phyloP scores from a whole-genome alignment of 2,329 filamentous ascomycete genomes.

The Colletotrichum phormii region DNA sequence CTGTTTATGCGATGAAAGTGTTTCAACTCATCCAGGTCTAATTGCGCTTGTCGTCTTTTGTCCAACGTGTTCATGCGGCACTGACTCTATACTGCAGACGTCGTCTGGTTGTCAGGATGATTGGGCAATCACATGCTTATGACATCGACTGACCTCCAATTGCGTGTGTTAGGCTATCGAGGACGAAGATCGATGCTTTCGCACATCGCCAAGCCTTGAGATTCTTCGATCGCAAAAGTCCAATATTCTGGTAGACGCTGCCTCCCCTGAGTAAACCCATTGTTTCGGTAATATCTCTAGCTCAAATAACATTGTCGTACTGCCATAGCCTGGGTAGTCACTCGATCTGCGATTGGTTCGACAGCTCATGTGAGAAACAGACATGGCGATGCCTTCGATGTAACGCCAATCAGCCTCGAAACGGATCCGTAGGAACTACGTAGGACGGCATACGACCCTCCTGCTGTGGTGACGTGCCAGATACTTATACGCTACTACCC shows the following conservation, averaged over 20 bases:
- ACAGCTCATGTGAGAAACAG: neutral
- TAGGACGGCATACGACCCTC: neutral
- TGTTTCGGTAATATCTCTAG: neutral
- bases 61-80: neutral
- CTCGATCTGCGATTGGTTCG: neutral
- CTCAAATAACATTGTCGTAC: too few species aligned
- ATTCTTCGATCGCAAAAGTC: too few species aligned
- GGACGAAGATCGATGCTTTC: neutral
- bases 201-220: neutral
- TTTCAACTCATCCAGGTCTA: slow-evolving; percentile 16
- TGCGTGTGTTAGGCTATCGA: neutral
- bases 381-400: neutral
- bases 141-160: neutral
- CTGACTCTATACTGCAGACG: neutral
- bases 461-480: neutral
- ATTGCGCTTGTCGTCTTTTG: neutral
- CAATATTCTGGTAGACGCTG: too few species aligned
- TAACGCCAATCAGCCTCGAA: neutral
- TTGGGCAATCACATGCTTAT: neutral
- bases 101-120: neutral
- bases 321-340: too few species aligned
- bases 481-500: neutral
- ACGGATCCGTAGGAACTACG: neutral
- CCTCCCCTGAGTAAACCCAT: too few species aligned
- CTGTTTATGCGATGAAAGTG: neutral